These are phyloP conservation scores for Cladosporium velox DNA, from an alignment of 2,329 filamentous ascomycete genomes.

Conservation along the genomic window DNA sequence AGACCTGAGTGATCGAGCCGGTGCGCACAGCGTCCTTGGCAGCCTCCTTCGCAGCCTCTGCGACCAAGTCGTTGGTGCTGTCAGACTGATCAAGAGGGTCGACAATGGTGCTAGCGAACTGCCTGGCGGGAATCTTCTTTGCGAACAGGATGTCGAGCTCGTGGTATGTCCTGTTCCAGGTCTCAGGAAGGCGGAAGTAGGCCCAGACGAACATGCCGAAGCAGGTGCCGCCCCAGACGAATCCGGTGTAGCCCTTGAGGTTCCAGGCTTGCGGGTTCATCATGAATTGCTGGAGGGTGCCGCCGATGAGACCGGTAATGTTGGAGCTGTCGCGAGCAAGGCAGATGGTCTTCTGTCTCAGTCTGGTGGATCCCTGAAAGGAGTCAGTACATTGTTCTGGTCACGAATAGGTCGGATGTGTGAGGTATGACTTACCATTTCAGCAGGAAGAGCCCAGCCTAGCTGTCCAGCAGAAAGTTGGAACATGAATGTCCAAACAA, in stretches of 20 bases:
- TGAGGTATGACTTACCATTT: conserved; percentile 19
- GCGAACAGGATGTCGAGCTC: conserved; percentile 43
- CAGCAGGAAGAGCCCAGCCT: conserved; percentile 26
- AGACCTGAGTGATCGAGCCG: conserved; percentile 14
- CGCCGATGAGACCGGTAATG: conserved; percentile 29
- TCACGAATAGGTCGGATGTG: too few relatives aligned
- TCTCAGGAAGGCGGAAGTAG: conserved; percentile 40
- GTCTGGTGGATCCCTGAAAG: conserved; percentile 8
- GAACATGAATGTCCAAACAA: conserved; percentile 46
- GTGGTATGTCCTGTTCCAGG: conserved; percentile 39
- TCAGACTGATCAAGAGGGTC: conserved; percentile 20
- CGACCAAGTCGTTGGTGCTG: conserved; percentile 14
- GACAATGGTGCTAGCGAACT: conserved; percentile 30
- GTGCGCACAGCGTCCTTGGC: conserved; percentile 18
- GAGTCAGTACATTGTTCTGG: background rate
- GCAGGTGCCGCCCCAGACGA: conserved; percentile 34
- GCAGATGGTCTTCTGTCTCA: conserved; percentile 26
- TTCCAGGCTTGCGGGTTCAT: conserved; percentile 29
- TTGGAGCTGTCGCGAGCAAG: conserved; percentile 33
- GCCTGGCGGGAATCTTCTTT: conserved; percentile 32
- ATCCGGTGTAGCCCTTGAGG: conserved; percentile 38
- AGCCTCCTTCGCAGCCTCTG: conserved; percentile 18
- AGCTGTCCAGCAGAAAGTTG: conserved; percentile 28
- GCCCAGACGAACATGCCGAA: conserved; percentile 35
- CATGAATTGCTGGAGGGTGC: conserved; percentile 32